Evolutionary conservation across 2,329 filamentous ascomycete species (phyloP), one percentile per base, ranked within the genome.

Genomic region (Aspergillus ibericus): DNA sequence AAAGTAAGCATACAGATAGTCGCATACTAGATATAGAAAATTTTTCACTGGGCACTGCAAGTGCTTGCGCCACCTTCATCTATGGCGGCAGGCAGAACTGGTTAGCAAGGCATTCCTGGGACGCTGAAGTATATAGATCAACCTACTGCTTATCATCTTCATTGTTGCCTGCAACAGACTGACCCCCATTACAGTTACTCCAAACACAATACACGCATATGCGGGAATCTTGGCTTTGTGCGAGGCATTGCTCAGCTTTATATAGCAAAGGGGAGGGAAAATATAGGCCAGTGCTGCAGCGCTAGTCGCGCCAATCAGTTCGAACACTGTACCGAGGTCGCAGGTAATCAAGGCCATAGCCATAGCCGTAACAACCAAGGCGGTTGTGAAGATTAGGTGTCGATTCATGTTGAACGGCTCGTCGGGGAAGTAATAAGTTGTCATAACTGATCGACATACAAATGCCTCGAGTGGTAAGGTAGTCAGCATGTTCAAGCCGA

Each of bases 401-500:
- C 92, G 86, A 63, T 88, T 88, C 68, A 92, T 86, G 73, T 92
- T 88, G 79, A 93, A 96, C 0, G 90, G 89, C 66, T 91, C 84
- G 58, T 83, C 79, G 1, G 85, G 83, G 65, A 87, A 89, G 74
- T 84, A 89, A 72, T 96, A 97, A 63, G 91, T 92, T 66, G 91
- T 85, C 91, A 97, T 96, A 63, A 97, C 93, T 77, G 97, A 95
- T 70, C 95, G 87, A 77, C 95, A 99, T 55, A 99, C 95, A 75
- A 99, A 99, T 15, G 92, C 93, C 81, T 99, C 95, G 60, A 99
- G 88, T 0, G 95, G 95, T 35, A 99, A 82, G 1, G 95, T 98
- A 13, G 95, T 97, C 69, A 99, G 86, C 95, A 99, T 99, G 82
- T 99, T 99, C 65, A 99, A 84, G 1, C 95, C 95, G 72, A 99